Percentiles rank a stretch among this genome's conserved stretches.
Evolutionary conservation across 306 rosid species (phyloP).

Genomic region (Casuarina cunninghamiana): DNA sequence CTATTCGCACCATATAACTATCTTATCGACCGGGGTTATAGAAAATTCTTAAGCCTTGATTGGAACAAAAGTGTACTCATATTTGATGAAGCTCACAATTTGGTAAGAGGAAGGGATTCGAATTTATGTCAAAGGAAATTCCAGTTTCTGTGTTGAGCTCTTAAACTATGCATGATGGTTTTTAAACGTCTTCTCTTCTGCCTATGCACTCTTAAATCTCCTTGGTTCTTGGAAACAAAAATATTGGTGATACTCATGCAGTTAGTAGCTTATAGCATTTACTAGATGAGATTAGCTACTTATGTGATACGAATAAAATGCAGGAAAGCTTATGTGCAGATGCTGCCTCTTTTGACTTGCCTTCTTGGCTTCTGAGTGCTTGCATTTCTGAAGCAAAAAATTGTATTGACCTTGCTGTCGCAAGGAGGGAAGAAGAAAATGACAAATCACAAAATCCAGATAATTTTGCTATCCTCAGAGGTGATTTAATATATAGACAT

Average conservation of each 20-base stretch:
- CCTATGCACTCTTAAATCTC: slow-evolving; percentile 23
- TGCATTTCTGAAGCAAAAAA: slow-evolving; percentile 82
- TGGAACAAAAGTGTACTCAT: slow-evolving; percentile 83
- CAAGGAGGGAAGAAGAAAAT: slow-evolving; percentile 71
- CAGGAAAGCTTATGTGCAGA: slow-evolving; percentile 97
- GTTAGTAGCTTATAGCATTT: slow-evolving; percentile 11
- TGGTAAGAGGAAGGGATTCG: slow-evolving; percentile 48
- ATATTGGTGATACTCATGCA: neutral
- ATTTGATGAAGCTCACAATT: slow-evolving; percentile 98
- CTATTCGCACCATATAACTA: slow-evolving; percentile 91
- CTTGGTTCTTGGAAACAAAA: neutral
- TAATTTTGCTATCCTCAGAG: slow-evolving; percentile 90
- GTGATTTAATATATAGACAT: slow-evolving; percentile 37
- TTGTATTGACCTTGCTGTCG: slow-evolving; percentile 62
- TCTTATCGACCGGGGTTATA: slow-evolving; percentile 73
- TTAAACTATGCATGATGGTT: slow-evolving; percentile 8
- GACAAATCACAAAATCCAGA: slow-evolving; percentile 76
- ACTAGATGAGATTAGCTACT: slow-evolving; percentile 32
- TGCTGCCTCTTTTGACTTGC: slow-evolving; percentile 95
- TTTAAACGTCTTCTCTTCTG: slow-evolving; percentile 27
- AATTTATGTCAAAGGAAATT: slow-evolving; percentile 19
- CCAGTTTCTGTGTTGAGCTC: slow-evolving; percentile 21
- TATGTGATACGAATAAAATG: slow-evolving; percentile 25
- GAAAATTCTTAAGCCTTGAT: slow-evolving; percentile 52
- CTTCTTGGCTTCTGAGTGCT: slow-evolving; percentile 85